Conservation (phyloP, 257 asterid species). For the Salvia splendens region DNA sequence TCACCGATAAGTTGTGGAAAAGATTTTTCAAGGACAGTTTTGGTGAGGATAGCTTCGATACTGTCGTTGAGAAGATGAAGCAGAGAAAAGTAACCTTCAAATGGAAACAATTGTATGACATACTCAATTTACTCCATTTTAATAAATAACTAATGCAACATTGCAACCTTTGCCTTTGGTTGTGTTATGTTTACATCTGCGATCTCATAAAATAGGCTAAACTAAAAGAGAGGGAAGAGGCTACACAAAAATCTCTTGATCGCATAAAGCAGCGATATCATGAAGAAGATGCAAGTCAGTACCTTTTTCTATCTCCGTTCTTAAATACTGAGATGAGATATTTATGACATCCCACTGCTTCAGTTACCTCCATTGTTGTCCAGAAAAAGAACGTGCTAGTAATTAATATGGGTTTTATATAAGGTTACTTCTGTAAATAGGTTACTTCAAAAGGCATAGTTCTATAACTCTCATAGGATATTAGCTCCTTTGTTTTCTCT, state of each 20-base stretch:
- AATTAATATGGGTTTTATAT: not conserved
- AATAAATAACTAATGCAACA: constrained; percentile 6
- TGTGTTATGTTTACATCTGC: constrained; percentile 20
- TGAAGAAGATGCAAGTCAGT: constrained; percentile 72
- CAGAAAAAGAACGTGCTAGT: constrained; percentile 11
- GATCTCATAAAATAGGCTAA: constrained; percentile 59
- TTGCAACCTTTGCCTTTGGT: constrained; percentile 17
- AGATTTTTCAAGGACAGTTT: constrained; percentile 58
- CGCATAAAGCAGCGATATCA: constrained; percentile 58
- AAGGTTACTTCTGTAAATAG: not conserved
- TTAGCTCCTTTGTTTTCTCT: not conserved
- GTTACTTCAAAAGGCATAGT: not conserved
- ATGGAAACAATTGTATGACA: constrained; percentile 79
- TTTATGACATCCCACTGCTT: constrained; percentile 18
- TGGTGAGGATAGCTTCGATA: constrained; percentile 51
- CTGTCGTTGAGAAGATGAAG: constrained; percentile 54
- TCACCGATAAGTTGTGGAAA: constrained; percentile 73
- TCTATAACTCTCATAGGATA: not conserved
- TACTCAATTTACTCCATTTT: constrained; percentile 28
- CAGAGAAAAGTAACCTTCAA: constrained; percentile 43
- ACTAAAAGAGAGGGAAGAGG: constrained; percentile 56
- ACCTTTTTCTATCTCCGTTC: constrained; percentile 25
- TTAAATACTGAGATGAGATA: constrained; percentile 1
- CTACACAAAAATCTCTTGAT: constrained; percentile 48
- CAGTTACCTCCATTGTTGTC: not conserved